Evolutionary conservation across 2,329 filamentous ascomycete species (phyloP).

Genomic region (Alternaria conjuncta): DNA sequence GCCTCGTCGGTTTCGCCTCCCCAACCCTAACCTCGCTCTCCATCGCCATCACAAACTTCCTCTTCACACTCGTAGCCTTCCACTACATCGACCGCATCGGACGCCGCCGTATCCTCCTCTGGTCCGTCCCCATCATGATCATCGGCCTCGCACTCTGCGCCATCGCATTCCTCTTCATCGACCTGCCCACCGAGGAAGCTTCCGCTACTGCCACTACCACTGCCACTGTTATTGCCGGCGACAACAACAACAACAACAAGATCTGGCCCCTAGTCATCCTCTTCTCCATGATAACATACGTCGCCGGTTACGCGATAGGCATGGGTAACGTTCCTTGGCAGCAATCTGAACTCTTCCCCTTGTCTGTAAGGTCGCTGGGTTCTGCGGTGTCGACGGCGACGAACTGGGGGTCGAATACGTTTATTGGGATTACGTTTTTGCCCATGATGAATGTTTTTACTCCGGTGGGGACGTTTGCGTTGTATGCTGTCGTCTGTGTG

Average conservation of each 20-base stretch:
- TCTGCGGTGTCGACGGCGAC: conserved; percentile 78
- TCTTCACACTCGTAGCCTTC: conserved; percentile 56
- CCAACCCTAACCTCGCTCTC: conserved; percentile 54
- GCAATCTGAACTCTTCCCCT: conserved; percentile 87
- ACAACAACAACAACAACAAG: conserved; percentile 3
- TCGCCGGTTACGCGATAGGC: conserved; percentile 83
- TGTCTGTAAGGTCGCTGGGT: conserved; percentile 74
- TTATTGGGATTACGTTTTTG: conserved; percentile 85
- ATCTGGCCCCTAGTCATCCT: conserved; percentile 63
- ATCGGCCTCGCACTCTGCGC: conserved; percentile 73
- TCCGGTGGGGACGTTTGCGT: conserved; percentile 76
- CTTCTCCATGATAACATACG: conserved; percentile 79
- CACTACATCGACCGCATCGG: conserved; percentile 54
- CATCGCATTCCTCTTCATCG: conserved; percentile 72
- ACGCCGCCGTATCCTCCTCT: conserved; percentile 70
- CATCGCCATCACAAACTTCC: conserved; percentile 55
- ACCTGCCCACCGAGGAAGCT: conserved; percentile 47
- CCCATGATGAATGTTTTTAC: conserved; percentile 81
- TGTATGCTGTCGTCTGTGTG: conserved; percentile 77
- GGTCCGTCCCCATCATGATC: conserved; percentile 84
- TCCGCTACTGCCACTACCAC: conserved; percentile 22
- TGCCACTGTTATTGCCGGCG: not conserved
- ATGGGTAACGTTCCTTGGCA: conserved; percentile 96
- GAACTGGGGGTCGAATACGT: conserved; percentile 87
- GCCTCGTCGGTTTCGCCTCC: conserved; percentile 53